These are phyloP conservation scores for Apophysomyces sp. DNA, from an alignment of 371 early-diverging fungal species.

Conservation along the genomic window DNA sequence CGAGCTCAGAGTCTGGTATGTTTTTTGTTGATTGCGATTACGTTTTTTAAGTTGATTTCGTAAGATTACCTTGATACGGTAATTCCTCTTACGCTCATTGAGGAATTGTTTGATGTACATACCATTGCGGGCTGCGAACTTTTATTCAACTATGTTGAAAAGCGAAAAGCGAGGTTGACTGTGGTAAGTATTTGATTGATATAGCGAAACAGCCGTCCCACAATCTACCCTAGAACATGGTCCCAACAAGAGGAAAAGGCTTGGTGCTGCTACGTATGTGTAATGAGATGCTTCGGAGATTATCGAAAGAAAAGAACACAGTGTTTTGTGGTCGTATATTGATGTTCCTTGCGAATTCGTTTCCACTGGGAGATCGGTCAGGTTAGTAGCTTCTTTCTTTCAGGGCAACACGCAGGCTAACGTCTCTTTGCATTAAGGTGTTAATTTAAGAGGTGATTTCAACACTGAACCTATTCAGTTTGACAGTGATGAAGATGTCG, in stretches of 20 bases:
- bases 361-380: slow-evolving; percentile 80
- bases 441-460: slow-evolving; percentile 83
- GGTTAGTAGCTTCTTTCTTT: slow-evolving; percentile 13
- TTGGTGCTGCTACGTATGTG: slow-evolving; percentile 81
- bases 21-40: background rate
- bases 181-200: slow-evolving; percentile 38
- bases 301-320: slow-evolving; percentile 76
- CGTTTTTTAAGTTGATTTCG: background rate
- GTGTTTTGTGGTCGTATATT: slow-evolving; percentile 84
- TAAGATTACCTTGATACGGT: slow-evolving; percentile 42
- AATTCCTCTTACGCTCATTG: slow-evolving; percentile 54
- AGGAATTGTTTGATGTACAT: slow-evolving; percentile 69
- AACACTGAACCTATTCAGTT: slow-evolving; percentile 62
- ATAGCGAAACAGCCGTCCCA: background rate
- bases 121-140: slow-evolving; percentile 59
- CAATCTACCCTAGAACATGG: slow-evolving; percentile 59
- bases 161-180: slow-evolving; percentile 51
- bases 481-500: slow-evolving; percentile 55
- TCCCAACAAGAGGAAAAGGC: slow-evolving; percentile 75
- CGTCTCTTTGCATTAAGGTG: slow-evolving; percentile 45
- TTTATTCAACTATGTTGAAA: slow-evolving; percentile 68
- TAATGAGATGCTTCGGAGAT: slow-evolving; percentile 78
- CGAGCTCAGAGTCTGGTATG: slow-evolving; percentile 33
- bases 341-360: slow-evolving; percentile 77
- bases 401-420: background rate